Evolutionary conservation across 345 rosid genomes (phyloP).

Genomic region (Gossypium turneri): DNA sequence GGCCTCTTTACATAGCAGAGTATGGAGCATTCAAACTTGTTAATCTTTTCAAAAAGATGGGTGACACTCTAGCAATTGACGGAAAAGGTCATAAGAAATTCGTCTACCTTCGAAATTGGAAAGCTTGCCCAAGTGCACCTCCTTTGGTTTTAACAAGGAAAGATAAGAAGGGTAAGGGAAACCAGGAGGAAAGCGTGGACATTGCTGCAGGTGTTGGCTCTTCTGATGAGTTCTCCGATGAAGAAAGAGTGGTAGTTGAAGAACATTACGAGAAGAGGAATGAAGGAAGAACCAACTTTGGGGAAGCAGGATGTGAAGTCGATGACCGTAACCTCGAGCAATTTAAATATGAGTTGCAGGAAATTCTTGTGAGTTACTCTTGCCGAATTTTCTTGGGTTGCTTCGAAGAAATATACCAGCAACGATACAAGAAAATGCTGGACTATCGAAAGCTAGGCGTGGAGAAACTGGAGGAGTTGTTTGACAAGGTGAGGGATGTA

Average conservation of each 20-base stretch:
- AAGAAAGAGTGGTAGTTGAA: constrained; percentile 44
- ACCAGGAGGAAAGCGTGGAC: constrained; percentile 33
- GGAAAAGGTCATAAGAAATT: constrained; percentile 71
- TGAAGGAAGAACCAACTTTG: constrained; percentile 25
- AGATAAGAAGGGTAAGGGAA: constrained; percentile 54
- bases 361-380: constrained; percentile 81
- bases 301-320: constrained; percentile 24
- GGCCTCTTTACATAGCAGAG: constrained; percentile 73
- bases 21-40: constrained; percentile 75
- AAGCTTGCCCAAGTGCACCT: constrained; percentile 43
- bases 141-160: constrained; percentile 44
- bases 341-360: constrained; percentile 80
- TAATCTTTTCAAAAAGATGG: constrained; percentile 82
- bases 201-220: constrained; percentile 39
- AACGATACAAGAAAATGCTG: constrained; percentile 69
- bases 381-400: constrained; percentile 61
- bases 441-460: constrained; percentile 55
- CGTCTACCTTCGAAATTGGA: constrained; percentile 67
- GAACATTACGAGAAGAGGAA: constrained; percentile 35
- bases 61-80: constrained; percentile 56
- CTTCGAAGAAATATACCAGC: constrained; percentile 79
- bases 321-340: constrained; percentile 41
- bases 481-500: constrained; percentile 60
- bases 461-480: constrained; percentile 68
- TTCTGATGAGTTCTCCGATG: constrained; percentile 72